Evolutionary conservation across 805 yeast genomes (phyloP).

Genomic region (Kluyveromyces aestuarii): DNA sequence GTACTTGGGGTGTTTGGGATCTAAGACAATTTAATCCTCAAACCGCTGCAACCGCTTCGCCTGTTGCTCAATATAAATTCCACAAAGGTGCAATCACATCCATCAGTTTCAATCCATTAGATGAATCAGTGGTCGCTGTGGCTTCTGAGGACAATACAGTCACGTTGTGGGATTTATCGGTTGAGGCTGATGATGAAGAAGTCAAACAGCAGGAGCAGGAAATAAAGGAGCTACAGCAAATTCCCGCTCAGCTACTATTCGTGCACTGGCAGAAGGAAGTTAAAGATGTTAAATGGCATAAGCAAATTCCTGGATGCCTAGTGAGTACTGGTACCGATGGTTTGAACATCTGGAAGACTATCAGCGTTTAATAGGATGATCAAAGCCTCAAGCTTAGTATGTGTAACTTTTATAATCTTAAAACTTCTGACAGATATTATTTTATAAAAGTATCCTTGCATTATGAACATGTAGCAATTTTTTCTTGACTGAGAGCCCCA

Average conservation of each 20-base stretch:
- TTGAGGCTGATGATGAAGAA: constrained; percentile 98
- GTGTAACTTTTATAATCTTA: neutral
- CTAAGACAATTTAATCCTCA: constrained; percentile 68
- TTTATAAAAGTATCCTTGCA: neutral
- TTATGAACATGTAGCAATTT: neutral
- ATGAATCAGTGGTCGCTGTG: constrained; percentile 92
- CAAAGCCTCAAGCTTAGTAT: neutral
- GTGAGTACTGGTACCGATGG: constrained; percentile 96
- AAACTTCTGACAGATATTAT: neutral
- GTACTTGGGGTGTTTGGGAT: constrained; percentile 98
- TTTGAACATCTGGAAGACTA: constrained; percentile 90
- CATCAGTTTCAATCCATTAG: constrained; percentile 88
- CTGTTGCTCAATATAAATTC: constrained; percentile 93
- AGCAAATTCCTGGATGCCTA: constrained; percentile 91
- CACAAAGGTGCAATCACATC: constrained; percentile 91
- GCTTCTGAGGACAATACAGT: constrained; percentile 96
- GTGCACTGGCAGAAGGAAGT: constrained; percentile 98
- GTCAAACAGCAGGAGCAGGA: constrained; percentile 76
- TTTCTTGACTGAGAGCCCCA: no score
- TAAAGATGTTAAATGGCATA: constrained; percentile 97
- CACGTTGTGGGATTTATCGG: constrained; percentile 95
- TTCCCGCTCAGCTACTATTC: constrained; percentile 91
- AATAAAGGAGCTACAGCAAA: constrained; percentile 70
- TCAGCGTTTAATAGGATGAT: constrained; percentile 53
- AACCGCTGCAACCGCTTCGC: constrained; percentile 37